A percentile compares a stretch with the other conserved stretches of the same genome.
Conservation (phyloP, 768 basidiomycete genomes). For the Termitomyces titanicus region DNA sequence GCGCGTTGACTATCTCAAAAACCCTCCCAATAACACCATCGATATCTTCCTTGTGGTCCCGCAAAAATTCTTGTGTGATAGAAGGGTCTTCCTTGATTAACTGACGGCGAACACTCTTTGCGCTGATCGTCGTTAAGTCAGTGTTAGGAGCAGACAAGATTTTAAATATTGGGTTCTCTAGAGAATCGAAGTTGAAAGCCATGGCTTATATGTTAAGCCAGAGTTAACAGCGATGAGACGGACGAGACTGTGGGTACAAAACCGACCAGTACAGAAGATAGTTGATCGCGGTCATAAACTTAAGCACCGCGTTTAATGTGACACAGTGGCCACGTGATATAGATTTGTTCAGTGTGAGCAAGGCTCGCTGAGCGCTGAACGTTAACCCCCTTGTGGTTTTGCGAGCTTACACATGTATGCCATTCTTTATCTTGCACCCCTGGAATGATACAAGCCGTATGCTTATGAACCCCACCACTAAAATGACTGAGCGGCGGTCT, state of each 20-base stretch:
- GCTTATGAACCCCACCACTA: too few species aligned
- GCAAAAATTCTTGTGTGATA: conserved; percentile 57
- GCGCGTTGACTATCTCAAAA: conserved; percentile 55
- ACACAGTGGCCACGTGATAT: conserved; percentile 13
- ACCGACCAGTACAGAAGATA: background rate
- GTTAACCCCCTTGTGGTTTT: too few species aligned
- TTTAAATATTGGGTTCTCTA: conserved; percentile 59
- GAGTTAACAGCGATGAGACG: background rate
- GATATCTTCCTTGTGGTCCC: conserved; percentile 63
- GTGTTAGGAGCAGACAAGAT: conserved; percentile 76
- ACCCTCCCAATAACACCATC: conserved; percentile 66
- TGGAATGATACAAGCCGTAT: background rate
- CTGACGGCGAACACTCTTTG: conserved; percentile 83
- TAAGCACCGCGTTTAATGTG: conserved; percentile 10
- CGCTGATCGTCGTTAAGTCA: conserved; percentile 77
- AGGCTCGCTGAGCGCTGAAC: too few species aligned
- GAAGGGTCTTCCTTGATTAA: conserved; percentile 50
- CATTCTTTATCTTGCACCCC: background rate
- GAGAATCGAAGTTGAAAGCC: conserved; percentile 47
- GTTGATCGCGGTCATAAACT: conserved; percentile 8
- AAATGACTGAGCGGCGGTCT: too few species aligned
- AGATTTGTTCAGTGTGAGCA: background rate
- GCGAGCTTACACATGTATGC: too few species aligned
- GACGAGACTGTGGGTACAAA: background rate
- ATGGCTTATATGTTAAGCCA: conserved; percentile 27